Conservation (phyloP, 768 basidiomycete species). For the Coprinopsis strossmayeri region DNA sequence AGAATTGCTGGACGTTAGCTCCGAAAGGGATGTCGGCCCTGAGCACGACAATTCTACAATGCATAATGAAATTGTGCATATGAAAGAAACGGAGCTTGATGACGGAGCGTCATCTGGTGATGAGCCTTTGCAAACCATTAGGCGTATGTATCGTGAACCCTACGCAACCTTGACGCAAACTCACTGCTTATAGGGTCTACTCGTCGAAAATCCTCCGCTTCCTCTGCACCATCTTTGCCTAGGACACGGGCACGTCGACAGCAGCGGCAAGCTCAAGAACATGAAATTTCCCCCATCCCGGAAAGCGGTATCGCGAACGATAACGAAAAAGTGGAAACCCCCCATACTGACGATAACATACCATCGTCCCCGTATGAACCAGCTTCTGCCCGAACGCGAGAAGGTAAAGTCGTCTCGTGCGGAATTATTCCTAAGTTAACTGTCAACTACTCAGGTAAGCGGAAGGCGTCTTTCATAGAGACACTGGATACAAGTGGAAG, state of each 20-base stretch:
- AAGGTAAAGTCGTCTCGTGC: slow-evolving; percentile 18
- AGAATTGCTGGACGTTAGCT: neutral
- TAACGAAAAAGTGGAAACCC: slow-evolving; percentile 21
- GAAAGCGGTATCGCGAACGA: slow-evolving; percentile 21
- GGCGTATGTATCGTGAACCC: slow-evolving; percentile 23
- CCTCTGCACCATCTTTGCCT: slow-evolving; percentile 22
- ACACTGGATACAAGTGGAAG: slow-evolving; percentile 35
- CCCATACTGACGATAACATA: slow-evolving; percentile 25
- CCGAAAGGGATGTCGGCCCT: neutral
- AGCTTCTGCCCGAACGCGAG: slow-evolving; percentile 20
- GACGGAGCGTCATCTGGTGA: slow-evolving; percentile 23
- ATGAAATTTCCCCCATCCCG: slow-evolving; percentile 17
- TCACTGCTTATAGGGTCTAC: slow-evolving; percentile 26
- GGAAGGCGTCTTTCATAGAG: slow-evolving; percentile 54
- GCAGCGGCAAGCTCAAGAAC: slow-evolving; percentile 22
- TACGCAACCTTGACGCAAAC: slow-evolving; percentile 2
- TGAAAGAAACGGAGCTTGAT: neutral
- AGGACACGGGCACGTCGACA: slow-evolving; percentile 24
- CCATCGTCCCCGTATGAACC: slow-evolving; percentile 24
- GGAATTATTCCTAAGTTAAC: neutral
- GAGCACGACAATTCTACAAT: neutral
- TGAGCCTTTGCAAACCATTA: slow-evolving; percentile 26
- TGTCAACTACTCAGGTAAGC: slow-evolving; percentile 42
- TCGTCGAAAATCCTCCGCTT: slow-evolving; percentile 31
- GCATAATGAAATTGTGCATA: neutral